Evolutionary conservation across 2,329 filamentous ascomycete species (phyloP).

Genomic region (Alternaria sp.): DNA sequence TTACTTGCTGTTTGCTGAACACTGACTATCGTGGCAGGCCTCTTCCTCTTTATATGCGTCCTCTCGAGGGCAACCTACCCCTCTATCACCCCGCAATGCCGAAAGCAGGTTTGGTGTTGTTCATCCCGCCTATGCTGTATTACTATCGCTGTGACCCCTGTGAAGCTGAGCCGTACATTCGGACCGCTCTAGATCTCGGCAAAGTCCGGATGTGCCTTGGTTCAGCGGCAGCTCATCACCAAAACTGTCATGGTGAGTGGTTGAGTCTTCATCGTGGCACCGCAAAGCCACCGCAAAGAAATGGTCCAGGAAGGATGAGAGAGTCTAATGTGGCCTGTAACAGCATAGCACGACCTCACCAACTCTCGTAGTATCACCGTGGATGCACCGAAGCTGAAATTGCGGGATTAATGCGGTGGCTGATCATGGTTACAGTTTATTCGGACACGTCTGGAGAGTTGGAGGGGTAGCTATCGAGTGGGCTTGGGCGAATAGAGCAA

Average conservation of each 20-base stretch:
- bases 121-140: neutral
- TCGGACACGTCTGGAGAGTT: neutral
- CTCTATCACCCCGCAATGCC: constrained; percentile 5
- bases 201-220: neutral
- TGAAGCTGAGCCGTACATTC: constrained; percentile 2
- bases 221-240: neutral
- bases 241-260: neutral
- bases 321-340: neutral
- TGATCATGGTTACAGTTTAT: neutral
- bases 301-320: neutral
- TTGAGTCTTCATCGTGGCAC: neutral
- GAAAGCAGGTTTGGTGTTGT: constrained; percentile 4
- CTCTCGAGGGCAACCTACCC: neutral
- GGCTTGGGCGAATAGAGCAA: neutral
- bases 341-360: neutral
- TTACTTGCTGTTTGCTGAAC: neutral
- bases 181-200: constrained; percentile 8
- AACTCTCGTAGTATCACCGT: neutral
- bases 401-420: neutral
- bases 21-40: neutral
- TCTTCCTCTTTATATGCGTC: neutral
- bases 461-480: neutral
- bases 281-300: neutral
- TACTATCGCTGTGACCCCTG: constrained; percentile 2
- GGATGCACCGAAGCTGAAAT: neutral